Evolutionary conservation across 139 green algal genomes (phyloP), one percentile per base, ranked within the genome.

Genomic region (Klebsormidium nitens): DNA sequence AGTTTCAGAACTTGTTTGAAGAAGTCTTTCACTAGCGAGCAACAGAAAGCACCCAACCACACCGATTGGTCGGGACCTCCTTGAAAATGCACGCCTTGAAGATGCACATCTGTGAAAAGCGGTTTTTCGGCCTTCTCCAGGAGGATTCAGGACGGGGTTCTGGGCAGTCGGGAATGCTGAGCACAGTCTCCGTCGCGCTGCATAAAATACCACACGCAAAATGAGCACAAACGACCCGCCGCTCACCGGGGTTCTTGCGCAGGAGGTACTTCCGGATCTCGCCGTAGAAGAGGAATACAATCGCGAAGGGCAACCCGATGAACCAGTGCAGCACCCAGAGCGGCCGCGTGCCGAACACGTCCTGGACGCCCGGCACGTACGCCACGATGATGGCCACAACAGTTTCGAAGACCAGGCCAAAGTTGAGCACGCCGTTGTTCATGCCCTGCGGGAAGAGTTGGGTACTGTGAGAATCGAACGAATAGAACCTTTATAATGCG

Each of bases 201-300:
- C n/a, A 8, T 1, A 31, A 35, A 48, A 3, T 6, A 2, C 19
- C 8, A 48, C 19, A 65, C 8, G 34, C 34, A 65, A 31, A 49
- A 44, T 11, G 5, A 14, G 57, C 26, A 47, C 34, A 48, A 31
- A 6, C 76, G 74, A 87, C 36, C 85, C 81, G 17, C 32, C 26
- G 29, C 65, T 42, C 35, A 64, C 52, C 78, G 8, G 87, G 87
- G 19, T 72, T 76, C 0, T 14, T 8, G 17, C 87, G 71, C 11
- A 92, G 90, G 59, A 78, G 17, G 46, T 50, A 3, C 75, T 92
- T 92, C 36, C 87, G 77, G 1, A 82, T 52, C 66, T 92, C 87
- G 59, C 91, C 87, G 64, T 91, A 88, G 31, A 78, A 35, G 58
- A 92, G 84, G 78, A 88, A 87, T 44, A 88, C 56, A 19, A 89